Conservation (phyloP, 2,329 filamentous ascomycete genomes). For the Ophiostoma quercus region DNA sequence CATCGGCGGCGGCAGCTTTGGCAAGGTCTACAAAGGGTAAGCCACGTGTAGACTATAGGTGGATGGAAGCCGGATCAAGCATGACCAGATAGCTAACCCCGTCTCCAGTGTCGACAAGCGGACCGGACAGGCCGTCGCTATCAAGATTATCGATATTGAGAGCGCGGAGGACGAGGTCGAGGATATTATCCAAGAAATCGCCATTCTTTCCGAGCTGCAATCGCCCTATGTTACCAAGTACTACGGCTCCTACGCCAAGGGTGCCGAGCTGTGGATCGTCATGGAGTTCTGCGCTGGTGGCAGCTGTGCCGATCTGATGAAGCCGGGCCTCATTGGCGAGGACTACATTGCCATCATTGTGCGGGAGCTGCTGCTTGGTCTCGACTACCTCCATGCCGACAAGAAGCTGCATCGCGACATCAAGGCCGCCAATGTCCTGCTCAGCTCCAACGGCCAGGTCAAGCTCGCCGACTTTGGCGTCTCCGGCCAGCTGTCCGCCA, state of each 20-base stretch:
- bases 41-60: slow-evolving; percentile 23
- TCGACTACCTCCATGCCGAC: slow-evolving; percentile 91
- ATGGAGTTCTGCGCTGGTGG: slow-evolving; percentile 99
- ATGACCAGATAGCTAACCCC: slow-evolving; percentile 22
- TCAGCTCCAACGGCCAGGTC: slow-evolving; percentile 87
- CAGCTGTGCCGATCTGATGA: slow-evolving; percentile 93
- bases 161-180: slow-evolving; percentile 99
- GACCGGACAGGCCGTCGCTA: slow-evolving; percentile 88
- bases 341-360: slow-evolving; percentile 97
- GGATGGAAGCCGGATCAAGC: too few relatives aligned
- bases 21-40: slow-evolving; percentile 97
- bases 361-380: slow-evolving; percentile 77
- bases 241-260: slow-evolving; percentile 93
- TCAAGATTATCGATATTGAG: slow-evolving; percentile 98
- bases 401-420: slow-evolving; percentile 96
- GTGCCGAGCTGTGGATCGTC: slow-evolving; percentile 96
- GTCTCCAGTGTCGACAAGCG: slow-evolving; percentile 74
- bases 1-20: slow-evolving; percentile 94
- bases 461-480: slow-evolving; percentile 97
- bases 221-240: slow-evolving; percentile 97
- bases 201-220: slow-evolving; percentile 90
- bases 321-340: slow-evolving; percentile 83
- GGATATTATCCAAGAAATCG: slow-evolving; percentile 98
- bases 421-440: slow-evolving; percentile 91
- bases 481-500: slow-evolving; percentile 90